A percentile compares a stretch with the other conserved stretches of the same genome.
phyloP scores from a whole-genome alignment of 2,329 filamentous ascomycete species.

The Torrubiella hemipterigena region DNA sequence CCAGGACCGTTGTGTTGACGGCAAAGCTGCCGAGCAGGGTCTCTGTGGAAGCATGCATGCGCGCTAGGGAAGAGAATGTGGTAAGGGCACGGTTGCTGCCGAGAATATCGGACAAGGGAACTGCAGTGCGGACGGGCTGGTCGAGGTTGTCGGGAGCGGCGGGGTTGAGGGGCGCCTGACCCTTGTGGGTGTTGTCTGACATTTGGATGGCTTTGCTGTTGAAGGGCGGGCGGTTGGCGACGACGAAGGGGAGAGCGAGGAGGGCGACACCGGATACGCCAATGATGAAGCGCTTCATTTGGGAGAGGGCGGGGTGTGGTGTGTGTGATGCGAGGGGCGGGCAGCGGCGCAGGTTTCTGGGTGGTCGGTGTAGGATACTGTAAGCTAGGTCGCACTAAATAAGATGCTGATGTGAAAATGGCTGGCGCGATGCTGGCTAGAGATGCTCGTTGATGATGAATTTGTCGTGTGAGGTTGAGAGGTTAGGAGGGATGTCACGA shows the following conservation, averaged over 20 bases:
- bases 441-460: too few relatives aligned
- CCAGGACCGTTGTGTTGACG: conserved; percentile 72
- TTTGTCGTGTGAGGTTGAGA: too few relatives aligned
- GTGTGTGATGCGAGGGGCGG: too few relatives aligned
- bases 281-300: conserved; percentile 4
- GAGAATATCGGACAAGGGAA: conserved; percentile 76
- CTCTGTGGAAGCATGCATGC: conserved; percentile 60
- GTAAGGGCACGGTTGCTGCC: conserved; percentile 68
- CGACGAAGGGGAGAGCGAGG: conserved; percentile 3
- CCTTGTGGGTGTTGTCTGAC: background rate
- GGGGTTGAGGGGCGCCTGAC: conserved; percentile 2
- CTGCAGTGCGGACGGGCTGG: conserved; percentile 26
- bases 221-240: conserved; percentile 1
- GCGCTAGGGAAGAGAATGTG: conserved; percentile 71
- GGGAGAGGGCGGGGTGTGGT: too few relatives aligned
- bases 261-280: conserved; percentile 2
- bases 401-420: too few relatives aligned
- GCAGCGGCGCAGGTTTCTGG: too few relatives aligned
- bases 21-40: conserved; percentile 53
- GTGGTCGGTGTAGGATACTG: too few relatives aligned
- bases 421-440: too few relatives aligned
- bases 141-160: conserved; percentile 8
- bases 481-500: too few relatives aligned
- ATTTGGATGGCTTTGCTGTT: conserved; percentile 1
- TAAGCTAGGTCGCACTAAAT: too few relatives aligned